Conservation (phyloP, 768 basidiomycete species). For the Termitomyces eurrhizus region DNA sequence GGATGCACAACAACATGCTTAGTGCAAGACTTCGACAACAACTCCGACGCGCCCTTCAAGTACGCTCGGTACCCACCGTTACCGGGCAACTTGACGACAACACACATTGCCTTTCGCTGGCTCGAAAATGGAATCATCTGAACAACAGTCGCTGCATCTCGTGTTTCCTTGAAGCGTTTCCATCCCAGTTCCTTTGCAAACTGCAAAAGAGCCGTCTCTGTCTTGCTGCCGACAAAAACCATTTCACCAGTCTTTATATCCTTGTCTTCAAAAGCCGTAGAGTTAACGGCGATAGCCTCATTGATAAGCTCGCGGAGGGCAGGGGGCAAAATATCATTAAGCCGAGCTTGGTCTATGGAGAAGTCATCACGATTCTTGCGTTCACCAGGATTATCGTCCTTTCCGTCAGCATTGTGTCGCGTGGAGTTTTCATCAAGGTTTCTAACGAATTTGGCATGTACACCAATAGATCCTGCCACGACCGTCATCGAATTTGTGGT, state of each 20-base stretch:
- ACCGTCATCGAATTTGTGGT: conserved; percentile 96
- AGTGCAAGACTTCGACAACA: conserved; percentile 74
- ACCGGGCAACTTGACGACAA: conserved; percentile 61
- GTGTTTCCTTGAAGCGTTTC: conserved; percentile 62
- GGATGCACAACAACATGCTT: conserved; percentile 66
- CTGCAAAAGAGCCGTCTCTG: conserved; percentile 85
- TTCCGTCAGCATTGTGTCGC: conserved; percentile 69
- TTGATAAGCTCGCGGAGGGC: conserved; percentile 69
- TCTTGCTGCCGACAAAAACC: conserved; percentile 89
- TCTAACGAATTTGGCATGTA: conserved; percentile 92
- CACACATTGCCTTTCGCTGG: conserved; percentile 93
- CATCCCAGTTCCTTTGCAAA: conserved; percentile 83
- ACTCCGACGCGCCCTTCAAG: conserved; percentile 93
- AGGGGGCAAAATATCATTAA: conserved; percentile 61
- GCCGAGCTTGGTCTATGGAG: conserved; percentile 72
- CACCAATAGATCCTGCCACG: conserved; percentile 92
- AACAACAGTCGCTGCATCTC: conserved; percentile 57
- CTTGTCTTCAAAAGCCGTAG: conserved; percentile 88
- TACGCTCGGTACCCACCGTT: conserved; percentile 54
- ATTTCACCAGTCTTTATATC: conserved; percentile 55
- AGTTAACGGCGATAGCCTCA: conserved; percentile 85
- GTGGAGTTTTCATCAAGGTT: conserved; percentile 65
- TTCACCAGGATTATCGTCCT: conserved; percentile 27
- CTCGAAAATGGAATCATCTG: conserved; percentile 95
- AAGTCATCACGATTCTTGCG: conserved; percentile 69